These are phyloP conservation scores for Mollisia scopiformis DNA, from an alignment of 2,329 filamentous ascomycete species.

Conservation along the genomic window DNA sequence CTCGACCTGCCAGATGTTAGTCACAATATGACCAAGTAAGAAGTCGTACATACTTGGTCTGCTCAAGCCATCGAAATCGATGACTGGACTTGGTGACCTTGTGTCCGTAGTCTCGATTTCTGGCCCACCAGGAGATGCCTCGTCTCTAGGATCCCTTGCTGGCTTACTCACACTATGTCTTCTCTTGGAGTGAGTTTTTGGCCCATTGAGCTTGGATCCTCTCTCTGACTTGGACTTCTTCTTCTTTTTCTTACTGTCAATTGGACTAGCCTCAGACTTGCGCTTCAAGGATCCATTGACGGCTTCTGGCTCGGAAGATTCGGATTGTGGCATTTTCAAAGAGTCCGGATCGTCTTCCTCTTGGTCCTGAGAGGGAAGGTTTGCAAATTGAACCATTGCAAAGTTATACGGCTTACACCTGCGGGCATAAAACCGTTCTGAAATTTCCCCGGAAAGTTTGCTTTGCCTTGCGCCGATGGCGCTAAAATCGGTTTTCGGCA, in stretches of 20 bases:
- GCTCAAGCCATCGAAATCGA: conserved; percentile 65
- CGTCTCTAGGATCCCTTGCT: conserved; percentile 62
- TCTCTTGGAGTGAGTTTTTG: conserved; percentile 40
- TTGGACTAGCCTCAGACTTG: conserved; percentile 18
- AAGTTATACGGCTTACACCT: not conserved
- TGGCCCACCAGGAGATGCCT: conserved; percentile 35
- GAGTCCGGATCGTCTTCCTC: conserved; percentile 12
- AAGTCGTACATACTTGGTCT: conserved; percentile 51
- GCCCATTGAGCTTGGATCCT: conserved; percentile 26
- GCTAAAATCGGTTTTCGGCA: conserved; percentile 5
- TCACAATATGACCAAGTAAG: not conserved
- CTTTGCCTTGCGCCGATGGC: conserved; percentile 3
- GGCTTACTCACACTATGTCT: conserved; percentile 61
- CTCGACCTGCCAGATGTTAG: conserved; percentile 48
- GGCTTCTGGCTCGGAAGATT: conserved; percentile 16
- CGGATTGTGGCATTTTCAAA: conserved; percentile 8
- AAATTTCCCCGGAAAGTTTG: conserved; percentile 17
- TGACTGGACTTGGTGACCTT: conserved; percentile 57
- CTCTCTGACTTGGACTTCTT: conserved; percentile 29
- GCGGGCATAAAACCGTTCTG: conserved; percentile 1
- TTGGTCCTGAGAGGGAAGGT: conserved; percentile 9
- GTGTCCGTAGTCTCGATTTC: conserved; percentile 34
- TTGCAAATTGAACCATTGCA: conserved; percentile 31
- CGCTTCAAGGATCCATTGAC: conserved; percentile 23
- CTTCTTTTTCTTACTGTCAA: conserved; percentile 29